Evolutionary conservation across 192 early-diverging fungal genomes (phyloP), one percentile per base, ranked within the genome.

Genomic region (Entomortierella parvispora): DNA sequence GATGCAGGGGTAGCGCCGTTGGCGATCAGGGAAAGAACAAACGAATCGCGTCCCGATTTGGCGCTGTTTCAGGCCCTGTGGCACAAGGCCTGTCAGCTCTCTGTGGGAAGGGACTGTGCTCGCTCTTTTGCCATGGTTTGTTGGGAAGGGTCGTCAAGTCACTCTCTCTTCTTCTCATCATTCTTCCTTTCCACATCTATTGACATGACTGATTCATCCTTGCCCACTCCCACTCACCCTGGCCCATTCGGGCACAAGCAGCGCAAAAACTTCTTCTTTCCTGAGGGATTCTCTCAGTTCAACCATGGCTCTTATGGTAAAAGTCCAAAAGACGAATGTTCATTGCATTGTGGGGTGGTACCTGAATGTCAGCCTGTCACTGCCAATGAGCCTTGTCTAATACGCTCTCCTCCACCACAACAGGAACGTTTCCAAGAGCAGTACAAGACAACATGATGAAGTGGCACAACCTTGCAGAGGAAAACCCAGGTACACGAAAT

Each of bases 261-360:
- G 8, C 83, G 84, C 6, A 45, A 60, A 40, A 67, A 88, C 44
- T 90, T 90, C 47, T 68, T 83, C 42, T 68, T 90, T 12, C 85
- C 81, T n/a, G 61, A 80, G 28, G 79, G 60, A n/a, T 85, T 80
- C 40, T 80, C 78, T 20, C 80, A 88, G n/a, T 76, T 86, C 42
- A 92, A 92, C 64, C 85, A 92, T 68, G 90, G 90, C 1, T 86
- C 90, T 11, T 89, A 81, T 47, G 90, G 90, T 52, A 67, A 69
- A 18, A 37, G 18, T 4, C 9, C 34, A 11, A 33, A 33, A 18
- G 6, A 28, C 17, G 5, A 25, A 3, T 50, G 3, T 4, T 0
- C n/a, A 33, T 2, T 34, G n/a, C n/a, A n/a, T n/a, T n/a, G n/a
- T n/a, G n/a, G n/a, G n/a, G n/a, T n/a, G n/a, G n/a, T n/a, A n/a